Base-by-base conservation (phyloP, 192 early-diverging fungal species). In the Pilaira anomala region DNA sequence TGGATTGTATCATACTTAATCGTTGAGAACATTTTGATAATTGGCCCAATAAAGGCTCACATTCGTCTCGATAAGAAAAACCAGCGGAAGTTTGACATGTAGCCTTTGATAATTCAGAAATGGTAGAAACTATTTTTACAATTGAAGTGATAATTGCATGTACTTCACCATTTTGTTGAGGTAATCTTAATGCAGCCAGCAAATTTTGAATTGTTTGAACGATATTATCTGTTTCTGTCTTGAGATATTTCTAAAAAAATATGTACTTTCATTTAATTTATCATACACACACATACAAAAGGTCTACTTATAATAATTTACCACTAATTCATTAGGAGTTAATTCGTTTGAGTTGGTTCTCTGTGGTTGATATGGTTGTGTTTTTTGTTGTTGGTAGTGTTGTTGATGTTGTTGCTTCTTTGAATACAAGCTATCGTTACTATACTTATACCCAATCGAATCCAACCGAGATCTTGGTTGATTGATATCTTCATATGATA, bases 181-280 rank as follows among this genome's bases (percentile, higher is more conserved):
- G 57, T 7, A 67, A 39, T 7, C 89, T 80, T 60, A 93, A 79
- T 1, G 84, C 78, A 21, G 74, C 69, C 29, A 93, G 70, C 1
- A 93, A 73, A 3, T 76, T 73, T 70, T 93, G 92, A 67, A 93
- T 92, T 7, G 86, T 80, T 57, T 89, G 84, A 7, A 93, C 88
- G 55, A 93, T 89, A 22, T 67, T 71, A 60, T 87, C 90, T 0
- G 90, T 93, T 70, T 92, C 85, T 19, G 74, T 62, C 58, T 88
- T 85, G 8, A 91, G 67, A 52, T 80, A 91, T 19, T 67, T 65
- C 87, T 89, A 69, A 4, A n/a, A n/a, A n/a, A 36, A 40, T 61
- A 46, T 13, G 73, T 30, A 30, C 29, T 40, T 16, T 63, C 44
- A 29, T 1, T 28, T 2, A 42, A 40, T 1, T 13, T 19, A 56